These are phyloP conservation scores for Apophysomyces elegans DNA, from an alignment of 371 early-diverging fungal genomes.

Conservation along the genomic window DNA sequence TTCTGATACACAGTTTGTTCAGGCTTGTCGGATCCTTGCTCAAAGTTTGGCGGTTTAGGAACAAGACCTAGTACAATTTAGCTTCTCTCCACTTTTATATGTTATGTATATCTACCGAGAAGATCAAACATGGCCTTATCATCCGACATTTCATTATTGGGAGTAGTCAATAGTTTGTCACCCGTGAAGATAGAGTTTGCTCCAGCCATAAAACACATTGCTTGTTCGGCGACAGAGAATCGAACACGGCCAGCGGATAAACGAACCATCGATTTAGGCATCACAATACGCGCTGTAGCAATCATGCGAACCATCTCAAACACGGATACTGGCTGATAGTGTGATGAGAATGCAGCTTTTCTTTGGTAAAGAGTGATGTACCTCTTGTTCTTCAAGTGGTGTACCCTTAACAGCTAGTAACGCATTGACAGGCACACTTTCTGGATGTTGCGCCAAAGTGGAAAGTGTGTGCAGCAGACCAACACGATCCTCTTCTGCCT, in stretches of 20 bases:
- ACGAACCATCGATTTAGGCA: constrained; percentile 81
- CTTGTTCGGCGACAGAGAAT: constrained; percentile 76
- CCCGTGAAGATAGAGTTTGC: constrained; percentile 88
- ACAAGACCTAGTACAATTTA: constrained; percentile 47
- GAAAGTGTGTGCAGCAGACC: constrained; percentile 78
- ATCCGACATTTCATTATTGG: constrained; percentile 70
- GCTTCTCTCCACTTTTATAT: neutral
- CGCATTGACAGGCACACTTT: constrained; percentile 81
- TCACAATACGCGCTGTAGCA: constrained; percentile 79
- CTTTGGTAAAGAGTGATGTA: constrained; percentile 10
- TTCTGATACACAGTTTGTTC: constrained; percentile 13
- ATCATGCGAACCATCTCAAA: constrained; percentile 87
- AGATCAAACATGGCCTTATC: constrained; percentile 77
- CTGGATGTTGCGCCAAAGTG: constrained; percentile 75
- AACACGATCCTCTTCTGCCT: constrained; percentile 71
- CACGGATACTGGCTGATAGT: constrained; percentile 64
- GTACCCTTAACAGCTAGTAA: constrained; percentile 80
- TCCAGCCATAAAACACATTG: constrained; percentile 84
- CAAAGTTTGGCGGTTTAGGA: constrained; percentile 65
- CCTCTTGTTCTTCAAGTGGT: constrained; percentile 75
- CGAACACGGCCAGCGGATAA: constrained; percentile 80
- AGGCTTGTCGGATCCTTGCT: constrained; percentile 47
- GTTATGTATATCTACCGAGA: constrained; percentile 46
- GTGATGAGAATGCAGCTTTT: neutral
- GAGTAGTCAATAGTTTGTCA: constrained; percentile 80